Percentiles rank a stretch among this genome's conserved stretches.
phyloP scores from a whole-genome alignment of 345 rosid genomes.

The Salix udensis region DNA sequence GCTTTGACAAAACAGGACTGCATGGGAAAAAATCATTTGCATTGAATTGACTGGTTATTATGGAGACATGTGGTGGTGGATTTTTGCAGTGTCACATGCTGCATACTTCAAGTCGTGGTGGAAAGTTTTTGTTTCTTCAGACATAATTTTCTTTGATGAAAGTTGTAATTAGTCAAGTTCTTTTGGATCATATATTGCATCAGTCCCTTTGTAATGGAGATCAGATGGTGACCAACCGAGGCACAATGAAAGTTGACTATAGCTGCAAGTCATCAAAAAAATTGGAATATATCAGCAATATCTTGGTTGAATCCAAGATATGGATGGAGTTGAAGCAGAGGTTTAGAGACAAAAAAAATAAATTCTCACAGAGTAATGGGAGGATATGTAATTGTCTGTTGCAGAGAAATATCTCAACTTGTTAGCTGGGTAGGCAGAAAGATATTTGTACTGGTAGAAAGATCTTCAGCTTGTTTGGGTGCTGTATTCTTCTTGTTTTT shows the following conservation, averaged over 20 bases:
- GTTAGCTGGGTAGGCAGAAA: background rate
- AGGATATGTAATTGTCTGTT: too few relatives aligned
- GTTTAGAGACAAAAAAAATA: background rate
- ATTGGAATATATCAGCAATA: too few relatives aligned
- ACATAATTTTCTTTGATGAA: background rate
- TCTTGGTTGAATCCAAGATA: too few relatives aligned
- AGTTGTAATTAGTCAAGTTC: background rate
- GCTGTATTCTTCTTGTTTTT: too few relatives aligned
- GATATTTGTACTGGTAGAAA: background rate
- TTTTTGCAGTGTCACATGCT: background rate
- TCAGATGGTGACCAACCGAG: too few relatives aligned
- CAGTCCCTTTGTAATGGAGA: too few relatives aligned
- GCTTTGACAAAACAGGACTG: background rate
- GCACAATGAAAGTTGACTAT: too few relatives aligned
- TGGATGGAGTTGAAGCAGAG: background rate
- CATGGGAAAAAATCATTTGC: background rate
- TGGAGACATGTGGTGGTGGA: background rate
- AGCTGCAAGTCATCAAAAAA: too few relatives aligned
- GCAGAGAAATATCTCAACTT: background rate
- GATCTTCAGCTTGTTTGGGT: too few relatives aligned
- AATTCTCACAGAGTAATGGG: background rate
- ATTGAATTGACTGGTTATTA: background rate
- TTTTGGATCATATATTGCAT: too few relatives aligned
- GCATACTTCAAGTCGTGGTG: background rate
- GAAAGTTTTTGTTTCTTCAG: too few relatives aligned